Evolutionary conservation across 129 eudicot species (phyloP).

Genomic region (Apium graveolens): DNA sequence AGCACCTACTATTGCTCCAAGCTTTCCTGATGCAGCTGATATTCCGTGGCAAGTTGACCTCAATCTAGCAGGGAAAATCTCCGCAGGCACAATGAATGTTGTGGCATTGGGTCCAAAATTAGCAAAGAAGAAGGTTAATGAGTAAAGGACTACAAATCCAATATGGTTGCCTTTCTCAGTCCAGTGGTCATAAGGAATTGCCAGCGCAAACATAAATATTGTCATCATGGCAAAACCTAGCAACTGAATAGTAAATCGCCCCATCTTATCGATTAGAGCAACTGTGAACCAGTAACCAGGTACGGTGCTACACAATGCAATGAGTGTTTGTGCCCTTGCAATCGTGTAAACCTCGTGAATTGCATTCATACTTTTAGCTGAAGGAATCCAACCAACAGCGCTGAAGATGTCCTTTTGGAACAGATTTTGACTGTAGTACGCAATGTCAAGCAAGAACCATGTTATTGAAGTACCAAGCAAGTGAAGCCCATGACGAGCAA

Average conservation of each 20-base stretch:
- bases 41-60: conserved; percentile 79
- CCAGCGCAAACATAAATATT: conserved; percentile 56
- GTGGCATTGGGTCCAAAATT: conserved; percentile 78
- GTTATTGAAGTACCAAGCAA: conserved; percentile 56
- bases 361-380: conserved; percentile 45
- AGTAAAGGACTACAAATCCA: conserved; percentile 60
- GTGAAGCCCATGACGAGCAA: conserved; percentile 55
- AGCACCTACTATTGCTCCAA: conserved; percentile 74
- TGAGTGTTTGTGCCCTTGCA: conserved; percentile 64
- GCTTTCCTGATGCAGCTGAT: conserved; percentile 69
- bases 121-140: conserved; percentile 66
- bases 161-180: conserved; percentile 34
- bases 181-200: conserved; percentile 64
- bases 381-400: conserved; percentile 56
- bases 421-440: conserved; percentile 58
- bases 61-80: conserved; percentile 72
- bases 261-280: conserved; percentile 45
- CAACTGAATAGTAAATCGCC: conserved; percentile 50
- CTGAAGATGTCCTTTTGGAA: conserved; percentile 66
- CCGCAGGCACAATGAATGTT: conserved; percentile 76
- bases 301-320: conserved; percentile 69
- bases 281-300: conserved; percentile 85
- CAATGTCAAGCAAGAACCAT: conserved; percentile 73
- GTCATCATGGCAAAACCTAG: conserved; percentile 69
- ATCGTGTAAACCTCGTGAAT: conserved; percentile 50